These are phyloP conservation scores for Pseudogymnoascus pannorum DNA, from an alignment of 2,329 filamentous ascomycete species.

Conservation along the genomic window DNA sequence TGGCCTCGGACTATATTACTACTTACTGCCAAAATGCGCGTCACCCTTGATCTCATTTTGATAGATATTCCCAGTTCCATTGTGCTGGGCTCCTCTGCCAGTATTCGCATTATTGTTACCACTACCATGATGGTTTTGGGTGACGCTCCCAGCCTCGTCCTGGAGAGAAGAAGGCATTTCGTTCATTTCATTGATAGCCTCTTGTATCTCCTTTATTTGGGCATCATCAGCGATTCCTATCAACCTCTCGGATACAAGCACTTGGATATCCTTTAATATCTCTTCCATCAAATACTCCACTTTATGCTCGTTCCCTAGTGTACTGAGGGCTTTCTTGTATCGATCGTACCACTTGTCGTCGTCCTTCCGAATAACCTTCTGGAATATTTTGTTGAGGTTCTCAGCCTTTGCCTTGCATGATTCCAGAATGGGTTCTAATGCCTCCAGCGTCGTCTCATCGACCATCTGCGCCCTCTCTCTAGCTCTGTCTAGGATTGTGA, in stretches of 20 bases:
- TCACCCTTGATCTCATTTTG: too few relatives aligned
- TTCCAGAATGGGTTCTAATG: conserved; percentile 16
- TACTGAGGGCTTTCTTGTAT: conserved; percentile 19
- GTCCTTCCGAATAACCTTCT: conserved; percentile 19
- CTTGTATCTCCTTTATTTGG: conserved; percentile 12
- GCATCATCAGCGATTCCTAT: conserved; percentile 15
- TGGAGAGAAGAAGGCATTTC: conserved; percentile 15
- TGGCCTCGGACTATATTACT: too few relatives aligned
- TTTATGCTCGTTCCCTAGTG: conserved; percentile 17
- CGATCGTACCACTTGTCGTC: conserved; percentile 19
- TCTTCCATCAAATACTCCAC: conserved; percentile 21
- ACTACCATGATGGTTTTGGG: neutral
- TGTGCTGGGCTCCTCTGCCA: too few relatives aligned
- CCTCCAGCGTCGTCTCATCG: conserved; percentile 7
- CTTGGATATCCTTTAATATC: conserved; percentile 20
- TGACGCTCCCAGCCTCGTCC: neutral
- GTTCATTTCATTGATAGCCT: conserved; percentile 16
- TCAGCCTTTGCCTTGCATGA: conserved; percentile 19
- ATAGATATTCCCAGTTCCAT: too few relatives aligned
- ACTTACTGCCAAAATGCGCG: too few relatives aligned
- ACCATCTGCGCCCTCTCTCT: conserved; percentile 14
- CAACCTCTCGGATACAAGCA: conserved; percentile 17
- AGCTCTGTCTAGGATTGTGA: conserved; percentile 16
- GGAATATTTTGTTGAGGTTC: conserved; percentile 19
- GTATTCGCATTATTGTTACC: conserved; percentile 3